These are phyloP conservation scores for Sisymbrium altissimum DNA, from an alignment of 345 rosid species.

Conservation along the genomic window DNA sequence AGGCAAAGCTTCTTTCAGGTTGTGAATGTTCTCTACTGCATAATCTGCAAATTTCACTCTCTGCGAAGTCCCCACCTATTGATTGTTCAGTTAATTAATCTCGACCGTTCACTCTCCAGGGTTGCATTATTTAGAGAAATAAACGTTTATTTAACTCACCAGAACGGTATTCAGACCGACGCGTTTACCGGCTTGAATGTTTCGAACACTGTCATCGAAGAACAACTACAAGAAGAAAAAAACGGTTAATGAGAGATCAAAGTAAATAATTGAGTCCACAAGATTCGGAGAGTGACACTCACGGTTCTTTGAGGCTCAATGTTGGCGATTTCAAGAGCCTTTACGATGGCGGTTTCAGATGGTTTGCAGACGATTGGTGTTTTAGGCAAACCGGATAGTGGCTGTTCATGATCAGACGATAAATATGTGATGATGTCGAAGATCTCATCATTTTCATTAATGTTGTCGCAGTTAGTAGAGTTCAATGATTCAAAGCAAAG, in stretches of 20 bases:
- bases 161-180: conserved; percentile 65
- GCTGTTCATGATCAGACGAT: conserved; percentile 17
- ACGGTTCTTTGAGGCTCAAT: conserved; percentile 71
- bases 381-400: conserved; percentile 41
- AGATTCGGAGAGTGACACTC: conserved; percentile 19
- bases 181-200: conserved; percentile 75
- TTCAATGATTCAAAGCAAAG: conserved; percentile 79
- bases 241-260: neutral
- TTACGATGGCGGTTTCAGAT: conserved; percentile 51
- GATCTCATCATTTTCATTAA: conserved; percentile 26
- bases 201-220: conserved; percentile 81
- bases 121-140: neutral
- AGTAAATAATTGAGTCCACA: neutral
- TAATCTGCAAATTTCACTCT: conserved; percentile 46
- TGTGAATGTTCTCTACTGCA: conserved; percentile 30
- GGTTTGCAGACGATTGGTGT: conserved; percentile 82
- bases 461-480: conserved; percentile 30
- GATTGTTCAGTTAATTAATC: neutral
- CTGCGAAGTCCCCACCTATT: conserved; percentile 63
- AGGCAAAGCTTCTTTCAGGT: conserved; percentile 35
- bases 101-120: neutral
- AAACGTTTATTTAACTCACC: conserved; percentile 36
- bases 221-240: conserved; percentile 40
- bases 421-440: conserved; percentile 63
- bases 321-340: conserved; percentile 61